These are phyloP conservation scores for Apiospora marii DNA, from an alignment of 2,329 filamentous ascomycete genomes.

Conservation along the genomic window DNA sequence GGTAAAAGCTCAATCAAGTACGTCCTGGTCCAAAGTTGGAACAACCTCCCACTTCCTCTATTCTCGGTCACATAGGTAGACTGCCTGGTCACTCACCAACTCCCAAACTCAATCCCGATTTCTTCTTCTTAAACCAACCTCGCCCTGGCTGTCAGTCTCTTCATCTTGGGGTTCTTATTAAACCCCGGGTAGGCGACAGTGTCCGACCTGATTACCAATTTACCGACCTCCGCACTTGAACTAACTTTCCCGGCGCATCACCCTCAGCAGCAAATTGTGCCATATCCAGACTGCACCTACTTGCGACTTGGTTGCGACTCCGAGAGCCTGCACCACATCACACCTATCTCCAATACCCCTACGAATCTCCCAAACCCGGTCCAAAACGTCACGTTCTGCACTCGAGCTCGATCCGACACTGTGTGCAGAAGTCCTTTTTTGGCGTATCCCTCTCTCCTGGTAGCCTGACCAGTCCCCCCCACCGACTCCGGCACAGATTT, in stretches of 20 bases:
- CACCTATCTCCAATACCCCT: conserved; percentile 2
- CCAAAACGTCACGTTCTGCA: not conserved
- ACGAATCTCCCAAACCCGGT: not conserved
- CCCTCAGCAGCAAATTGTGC: conserved; percentile 19
- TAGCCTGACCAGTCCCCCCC: not conserved
- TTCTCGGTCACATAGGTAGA: conserved; percentile 8
- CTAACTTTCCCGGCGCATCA: conserved; percentile 19
- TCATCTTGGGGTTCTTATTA: conserved; percentile 11
- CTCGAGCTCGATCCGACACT: not conserved
- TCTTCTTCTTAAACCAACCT: not conserved
- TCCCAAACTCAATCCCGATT: conserved; percentile 14
- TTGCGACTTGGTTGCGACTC: conserved; percentile 17
- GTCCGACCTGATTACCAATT: conserved; percentile 22
- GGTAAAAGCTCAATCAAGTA: conserved; percentile 20
- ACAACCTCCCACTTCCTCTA: conserved; percentile 4
- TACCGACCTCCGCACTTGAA: conserved; percentile 23
- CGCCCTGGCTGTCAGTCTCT: conserved; percentile 10
- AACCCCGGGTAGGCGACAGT: conserved; percentile 19
- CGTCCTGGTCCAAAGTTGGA: conserved; percentile 10
- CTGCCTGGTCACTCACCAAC: conserved; percentile 9
- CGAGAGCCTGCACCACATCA: conserved; percentile 6
- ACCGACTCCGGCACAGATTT: conserved; percentile 15
- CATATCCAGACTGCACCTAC: not conserved
- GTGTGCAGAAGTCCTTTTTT: not conserved
- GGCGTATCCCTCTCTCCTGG: not conserved